phyloP scores from a whole-genome alignment of 1,284 basidiomycete genomes.

The Microbotryomycetes sp. region DNA sequence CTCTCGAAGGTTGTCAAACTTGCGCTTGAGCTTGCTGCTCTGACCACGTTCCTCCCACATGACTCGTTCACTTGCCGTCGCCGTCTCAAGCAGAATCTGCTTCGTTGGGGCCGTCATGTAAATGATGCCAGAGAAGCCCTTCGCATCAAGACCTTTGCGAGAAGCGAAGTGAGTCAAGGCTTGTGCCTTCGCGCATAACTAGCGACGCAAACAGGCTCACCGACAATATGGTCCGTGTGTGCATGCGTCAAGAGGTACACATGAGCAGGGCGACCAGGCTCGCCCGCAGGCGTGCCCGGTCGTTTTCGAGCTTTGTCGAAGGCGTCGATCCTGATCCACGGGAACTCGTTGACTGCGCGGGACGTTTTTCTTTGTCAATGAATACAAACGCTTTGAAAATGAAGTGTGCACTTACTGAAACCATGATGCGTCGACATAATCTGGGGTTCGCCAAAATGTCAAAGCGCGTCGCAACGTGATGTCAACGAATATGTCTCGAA shows the following conservation, averaged over 20 bases:
- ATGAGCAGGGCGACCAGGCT: slow-evolving; percentile 1
- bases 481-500: background rate
- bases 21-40: slow-evolving; percentile 3
- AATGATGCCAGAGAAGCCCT: slow-evolving; percentile 20
- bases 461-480: background rate
- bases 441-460: slow-evolving; percentile 24
- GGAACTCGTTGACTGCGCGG: slow-evolving; percentile 17
- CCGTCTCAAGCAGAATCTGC: slow-evolving; percentile 17
- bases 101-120: slow-evolving; percentile 20
- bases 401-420: background rate
- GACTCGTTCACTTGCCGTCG: slow-evolving; percentile 21
- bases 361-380: too few species aligned
- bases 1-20: slow-evolving; percentile 24
- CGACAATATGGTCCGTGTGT: slow-evolving; percentile 35
- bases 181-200: background rate
- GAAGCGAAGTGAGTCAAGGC: background rate
- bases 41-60: slow-evolving; percentile 13
- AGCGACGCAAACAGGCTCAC: background rate
- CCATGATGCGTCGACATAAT: slow-evolving; percentile 29
- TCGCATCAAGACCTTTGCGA: slow-evolving; percentile 22
- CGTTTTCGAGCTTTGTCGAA: slow-evolving; percentile 15
- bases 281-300: slow-evolving; percentile 6
- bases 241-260: slow-evolving; percentile 34
- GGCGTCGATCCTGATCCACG: slow-evolving; percentile 29
- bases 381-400: background rate